These are phyloP conservation scores for Neurospora sp. DNA, from an alignment of 495 filamentous ascomycete species.

Conservation along the genomic window DNA sequence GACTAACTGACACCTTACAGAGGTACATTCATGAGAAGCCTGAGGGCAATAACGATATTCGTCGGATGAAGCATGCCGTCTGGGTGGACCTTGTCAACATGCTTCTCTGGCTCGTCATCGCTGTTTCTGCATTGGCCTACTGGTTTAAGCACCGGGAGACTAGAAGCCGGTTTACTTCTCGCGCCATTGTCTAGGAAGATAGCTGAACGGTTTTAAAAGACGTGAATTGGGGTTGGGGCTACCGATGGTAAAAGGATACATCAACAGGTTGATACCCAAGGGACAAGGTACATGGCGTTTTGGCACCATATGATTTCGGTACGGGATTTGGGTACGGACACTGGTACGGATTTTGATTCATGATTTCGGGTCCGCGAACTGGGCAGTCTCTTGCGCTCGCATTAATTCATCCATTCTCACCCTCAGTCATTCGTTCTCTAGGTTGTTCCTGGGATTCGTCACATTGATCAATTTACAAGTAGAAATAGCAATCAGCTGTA, in stretches of 20 bases:
- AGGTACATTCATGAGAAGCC: conserved; percentile 64
- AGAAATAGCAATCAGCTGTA: not conserved
- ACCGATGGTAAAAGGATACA: not conserved
- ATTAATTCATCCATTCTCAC: not conserved
- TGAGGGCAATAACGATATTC: conserved; percentile 47
- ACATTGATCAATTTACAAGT: not conserved
- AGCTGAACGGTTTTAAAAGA: not conserved
- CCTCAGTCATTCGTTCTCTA: not conserved
- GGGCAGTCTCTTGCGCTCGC: not conserved
- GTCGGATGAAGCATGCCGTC: conserved; percentile 75
- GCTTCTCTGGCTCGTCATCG: conserved; percentile 59
- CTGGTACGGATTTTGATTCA: too few relatives aligned
- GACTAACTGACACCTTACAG: conserved; percentile 14
- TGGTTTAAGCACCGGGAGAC: conserved; percentile 34
- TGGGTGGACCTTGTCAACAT: conserved; percentile 73
- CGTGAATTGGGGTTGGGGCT: not conserved
- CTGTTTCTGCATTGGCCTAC: conserved; percentile 30
- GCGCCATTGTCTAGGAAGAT: conserved; percentile 30
- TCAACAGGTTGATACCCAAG: not conserved
- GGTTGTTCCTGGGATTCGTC: not conserved
- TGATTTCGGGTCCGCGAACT: not conserved
- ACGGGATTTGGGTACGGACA: not conserved
- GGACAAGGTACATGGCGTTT: not conserved
- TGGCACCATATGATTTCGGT: not conserved
- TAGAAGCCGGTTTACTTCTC: conserved; percentile 37